Percentiles rank a stretch among this genome's conserved stretches.
phyloP scores from a whole-genome alignment of 2,329 filamentous ascomycete genomes.

The Paecilomyces niveus region DNA sequence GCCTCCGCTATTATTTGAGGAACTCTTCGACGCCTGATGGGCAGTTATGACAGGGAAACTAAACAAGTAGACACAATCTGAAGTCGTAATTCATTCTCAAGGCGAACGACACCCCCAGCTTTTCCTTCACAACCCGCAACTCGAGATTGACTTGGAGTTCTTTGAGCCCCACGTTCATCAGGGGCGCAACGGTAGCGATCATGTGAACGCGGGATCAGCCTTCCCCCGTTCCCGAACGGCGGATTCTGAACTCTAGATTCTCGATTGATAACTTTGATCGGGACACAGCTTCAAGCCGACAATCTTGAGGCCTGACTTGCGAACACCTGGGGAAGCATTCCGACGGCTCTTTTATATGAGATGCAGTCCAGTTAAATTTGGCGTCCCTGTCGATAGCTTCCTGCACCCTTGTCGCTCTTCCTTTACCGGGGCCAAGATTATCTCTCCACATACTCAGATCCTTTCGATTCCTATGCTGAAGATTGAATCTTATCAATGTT shows the following conservation, averaged over 20 bases:
- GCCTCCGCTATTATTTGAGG: neutral
- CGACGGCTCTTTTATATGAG: too few species aligned
- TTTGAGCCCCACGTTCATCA: neutral
- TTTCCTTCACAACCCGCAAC: neutral
- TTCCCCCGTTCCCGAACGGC: neutral
- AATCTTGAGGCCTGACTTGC: too few species aligned
- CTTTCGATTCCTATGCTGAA: too few species aligned
- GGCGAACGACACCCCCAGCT: neutral
- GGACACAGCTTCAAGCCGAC: too few species aligned
- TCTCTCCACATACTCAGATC: too few species aligned
- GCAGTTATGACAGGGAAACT: neutral
- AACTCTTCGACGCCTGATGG: neutral
- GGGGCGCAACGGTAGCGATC: neutral
- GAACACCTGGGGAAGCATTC: too few species aligned
- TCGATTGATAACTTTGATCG: neutral
- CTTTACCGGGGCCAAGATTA: too few species aligned
- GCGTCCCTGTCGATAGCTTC: too few species aligned
- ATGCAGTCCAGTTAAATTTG: too few species aligned
- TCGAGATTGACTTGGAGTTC: neutral
- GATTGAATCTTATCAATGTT: too few species aligned
- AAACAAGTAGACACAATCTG: neutral
- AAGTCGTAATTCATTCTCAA: neutral
- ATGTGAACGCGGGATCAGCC: neutral
- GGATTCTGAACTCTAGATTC: neutral
- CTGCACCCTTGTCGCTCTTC: too few species aligned